These are phyloP conservation scores for Trichophyton simii DNA, from an alignment of 2,329 filamentous ascomycete genomes.

Conservation along the genomic window DNA sequence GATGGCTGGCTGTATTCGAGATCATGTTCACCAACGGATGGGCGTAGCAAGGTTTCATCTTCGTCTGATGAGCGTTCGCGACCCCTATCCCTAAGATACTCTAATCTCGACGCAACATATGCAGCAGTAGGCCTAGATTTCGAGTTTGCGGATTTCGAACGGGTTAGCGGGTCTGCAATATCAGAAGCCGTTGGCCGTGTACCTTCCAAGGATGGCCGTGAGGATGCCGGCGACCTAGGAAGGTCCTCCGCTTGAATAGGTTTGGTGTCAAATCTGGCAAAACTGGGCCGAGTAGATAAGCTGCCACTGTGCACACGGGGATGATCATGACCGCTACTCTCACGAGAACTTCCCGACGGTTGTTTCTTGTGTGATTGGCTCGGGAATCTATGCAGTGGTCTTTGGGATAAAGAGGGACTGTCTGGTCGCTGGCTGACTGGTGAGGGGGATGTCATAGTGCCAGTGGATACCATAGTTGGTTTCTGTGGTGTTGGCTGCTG, in stretches of 20 bases:
- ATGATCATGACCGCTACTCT: constrained; percentile 11
- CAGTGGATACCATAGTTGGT: constrained; percentile 52
- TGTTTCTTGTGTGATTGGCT: constrained; percentile 33
- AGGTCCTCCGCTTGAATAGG: constrained; percentile 40
- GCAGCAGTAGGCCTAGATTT: constrained; percentile 67
- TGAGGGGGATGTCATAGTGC: constrained; percentile 61
- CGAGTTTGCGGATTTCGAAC: constrained; percentile 52
- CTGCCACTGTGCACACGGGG: constrained; percentile 7
- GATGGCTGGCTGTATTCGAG: constrained; percentile 28
- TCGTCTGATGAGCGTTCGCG: constrained; percentile 36
- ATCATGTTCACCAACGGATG: constrained; percentile 26
- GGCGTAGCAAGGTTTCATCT: constrained; percentile 23
- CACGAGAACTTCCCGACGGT: constrained; percentile 39
- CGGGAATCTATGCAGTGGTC: constrained; percentile 45
- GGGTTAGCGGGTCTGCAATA: constrained; percentile 43
- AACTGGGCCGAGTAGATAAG: background rate
- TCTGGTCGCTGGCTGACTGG: constrained; percentile 28
- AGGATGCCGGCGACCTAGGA: constrained; percentile 44
- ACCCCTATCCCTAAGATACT: constrained; percentile 70
- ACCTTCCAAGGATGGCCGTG: constrained; percentile 59
- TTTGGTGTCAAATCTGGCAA: constrained; percentile 23
- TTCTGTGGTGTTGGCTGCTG: constrained; percentile 37
- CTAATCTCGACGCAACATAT: constrained; percentile 69
- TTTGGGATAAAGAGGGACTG: constrained; percentile 19
- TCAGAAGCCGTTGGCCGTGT: constrained; percentile 54